Percentiles rank a stretch among this genome's conserved stretches.
These are phyloP conservation scores for Zygnema cylindricum DNA, from an alignment of 139 green algal genomes.

Conservation along the genomic window DNA sequence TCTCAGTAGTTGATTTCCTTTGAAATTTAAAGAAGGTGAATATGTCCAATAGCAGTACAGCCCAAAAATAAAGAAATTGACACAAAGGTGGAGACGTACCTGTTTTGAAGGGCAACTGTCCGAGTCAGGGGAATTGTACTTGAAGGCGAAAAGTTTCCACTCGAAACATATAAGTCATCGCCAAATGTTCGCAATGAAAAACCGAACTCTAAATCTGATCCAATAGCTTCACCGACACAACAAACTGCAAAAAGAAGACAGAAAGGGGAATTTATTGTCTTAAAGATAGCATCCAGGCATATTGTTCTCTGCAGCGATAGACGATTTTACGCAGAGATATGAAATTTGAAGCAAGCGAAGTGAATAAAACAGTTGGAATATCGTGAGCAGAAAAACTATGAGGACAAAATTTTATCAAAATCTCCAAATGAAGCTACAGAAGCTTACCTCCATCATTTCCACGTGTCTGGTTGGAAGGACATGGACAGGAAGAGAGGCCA, in stretches of 20 bases:
- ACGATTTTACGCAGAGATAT: no score
- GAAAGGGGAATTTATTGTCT: no score
- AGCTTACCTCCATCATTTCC: conserved; percentile 33
- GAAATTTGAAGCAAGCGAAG: no score
- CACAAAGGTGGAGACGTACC: background rate
- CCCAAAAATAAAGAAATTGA: background rate
- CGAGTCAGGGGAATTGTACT: background rate
- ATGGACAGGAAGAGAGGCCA: conserved; percentile 22
- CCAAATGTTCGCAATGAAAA: conserved; percentile 21
- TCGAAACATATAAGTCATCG: background rate
- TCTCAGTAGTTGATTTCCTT: background rate
- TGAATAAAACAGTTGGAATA: no score
- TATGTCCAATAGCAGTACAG: background rate
- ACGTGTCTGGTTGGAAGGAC: conserved; percentile 13
- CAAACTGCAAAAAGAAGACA: conserved; percentile 16
- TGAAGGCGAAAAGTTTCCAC: conserved; percentile 8
- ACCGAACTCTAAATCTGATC: conserved; percentile 7
- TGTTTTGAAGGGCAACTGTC: background rate
- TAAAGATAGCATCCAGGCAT: no score
- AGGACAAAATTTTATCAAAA: no score
- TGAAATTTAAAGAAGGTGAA: background rate
- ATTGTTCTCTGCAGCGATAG: no score
- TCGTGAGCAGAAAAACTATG: no score
- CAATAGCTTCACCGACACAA: conserved; percentile 6
- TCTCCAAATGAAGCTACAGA: no score